Conservation (phyloP, 495 filamentous ascomycete genomes). For the Lepidopterella palustris region DNA sequence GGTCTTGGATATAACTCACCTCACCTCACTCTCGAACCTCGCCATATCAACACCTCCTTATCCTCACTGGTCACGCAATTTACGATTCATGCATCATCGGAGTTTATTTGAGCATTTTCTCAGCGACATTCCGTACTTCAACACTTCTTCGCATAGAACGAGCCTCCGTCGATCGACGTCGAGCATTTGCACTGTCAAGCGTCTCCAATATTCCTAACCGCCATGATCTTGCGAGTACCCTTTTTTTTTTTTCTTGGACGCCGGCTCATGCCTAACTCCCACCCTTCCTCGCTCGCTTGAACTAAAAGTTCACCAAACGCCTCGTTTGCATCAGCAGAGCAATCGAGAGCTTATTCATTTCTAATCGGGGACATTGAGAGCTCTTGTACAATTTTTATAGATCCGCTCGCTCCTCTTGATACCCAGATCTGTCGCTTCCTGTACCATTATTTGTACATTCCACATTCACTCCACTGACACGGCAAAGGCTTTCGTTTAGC, state of each 20-base stretch:
- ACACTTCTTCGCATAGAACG: constrained; percentile 1
- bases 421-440: constrained; percentile 7
- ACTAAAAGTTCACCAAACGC: neutral
- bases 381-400: neutral
- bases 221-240: neutral
- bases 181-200: neutral
- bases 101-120: constrained; percentile 8
- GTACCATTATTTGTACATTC: constrained; percentile 1
- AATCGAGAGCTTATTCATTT: neutral
- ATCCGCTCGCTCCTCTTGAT: constrained; percentile 3
- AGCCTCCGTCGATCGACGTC: neutral
- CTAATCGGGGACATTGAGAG: constrained; percentile 3
- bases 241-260: neutral
- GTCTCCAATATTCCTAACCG: neutral
- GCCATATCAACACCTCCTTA: neutral
- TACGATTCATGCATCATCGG: constrained; percentile 6
- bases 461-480: neutral
- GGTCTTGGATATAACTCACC: neutral
- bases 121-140: constrained; percentile 1
- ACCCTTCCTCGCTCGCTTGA: neutral
- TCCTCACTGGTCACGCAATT: neutral
- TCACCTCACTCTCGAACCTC: neutral
- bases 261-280: neutral
- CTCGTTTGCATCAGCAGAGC: neutral
- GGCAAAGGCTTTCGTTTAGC: neutral